These are phyloP conservation scores for Candida sanyaensis DNA, from an alignment of 1,139 yeast species.

Conservation along the genomic window DNA sequence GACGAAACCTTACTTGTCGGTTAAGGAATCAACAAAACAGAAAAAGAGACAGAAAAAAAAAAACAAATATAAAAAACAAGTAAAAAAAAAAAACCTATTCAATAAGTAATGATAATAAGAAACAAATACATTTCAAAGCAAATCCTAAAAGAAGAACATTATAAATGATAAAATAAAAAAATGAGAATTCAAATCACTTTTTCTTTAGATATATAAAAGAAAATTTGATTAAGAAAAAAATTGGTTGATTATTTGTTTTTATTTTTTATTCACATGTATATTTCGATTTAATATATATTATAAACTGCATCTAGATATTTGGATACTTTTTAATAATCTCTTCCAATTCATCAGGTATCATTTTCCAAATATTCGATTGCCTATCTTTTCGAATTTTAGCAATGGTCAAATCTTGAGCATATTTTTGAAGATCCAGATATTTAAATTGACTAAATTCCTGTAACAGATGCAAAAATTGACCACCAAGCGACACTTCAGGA, in stretches of 20 bases:
- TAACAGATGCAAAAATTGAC: slow-evolving; percentile 22
- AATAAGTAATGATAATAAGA: slow-evolving; percentile 3
- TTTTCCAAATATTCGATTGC: slow-evolving; percentile 29
- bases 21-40: slow-evolving; percentile 20
- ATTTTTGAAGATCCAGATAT: slow-evolving; percentile 13
- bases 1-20: slow-evolving; percentile 80
- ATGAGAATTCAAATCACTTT: background rate
- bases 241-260: background rate
- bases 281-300: slow-evolving; percentile 12
- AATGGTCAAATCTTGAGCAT: slow-evolving; percentile 16
- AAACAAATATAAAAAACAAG: background rate
- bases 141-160: background rate
- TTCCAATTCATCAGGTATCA: slow-evolving; percentile 44
- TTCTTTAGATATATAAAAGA: background rate
- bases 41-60: background rate
- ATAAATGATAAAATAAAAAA: background rate
- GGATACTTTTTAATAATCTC: slow-evolving; percentile 14
- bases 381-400: slow-evolving; percentile 25
- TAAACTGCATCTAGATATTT: slow-evolving; percentile 14
- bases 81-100: background rate
- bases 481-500: slow-evolving; percentile 31
- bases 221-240: background rate
- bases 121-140: background rate
- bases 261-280: slow-evolving; percentile 9
- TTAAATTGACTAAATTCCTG: slow-evolving; percentile 14